phyloP scores from a whole-genome alignment of 2,329 filamentous ascomycete genomes.

The Cordyceps tenuipes region DNA sequence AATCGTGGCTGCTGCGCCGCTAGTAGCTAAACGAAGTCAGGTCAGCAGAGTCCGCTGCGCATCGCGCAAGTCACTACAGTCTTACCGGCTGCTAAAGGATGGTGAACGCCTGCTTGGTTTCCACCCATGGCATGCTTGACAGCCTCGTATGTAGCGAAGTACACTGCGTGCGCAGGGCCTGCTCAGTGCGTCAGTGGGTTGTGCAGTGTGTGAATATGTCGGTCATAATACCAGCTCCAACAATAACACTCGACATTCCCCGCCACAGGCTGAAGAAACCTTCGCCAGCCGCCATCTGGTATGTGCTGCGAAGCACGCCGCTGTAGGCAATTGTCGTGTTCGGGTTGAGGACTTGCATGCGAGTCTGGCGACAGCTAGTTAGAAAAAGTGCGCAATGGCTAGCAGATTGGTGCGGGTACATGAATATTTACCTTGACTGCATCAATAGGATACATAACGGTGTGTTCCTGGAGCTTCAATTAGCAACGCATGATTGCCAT shows the following conservation, averaged over 20 bases:
- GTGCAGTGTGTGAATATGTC: background rate
- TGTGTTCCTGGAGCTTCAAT: constrained; percentile 64
- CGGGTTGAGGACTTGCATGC: constrained; percentile 94
- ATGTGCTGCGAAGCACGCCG: constrained; percentile 84
- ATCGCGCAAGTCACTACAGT: background rate
- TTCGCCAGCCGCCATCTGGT: constrained; percentile 84
- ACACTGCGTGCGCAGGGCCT: constrained; percentile 96
- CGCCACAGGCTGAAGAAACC: constrained; percentile 90
- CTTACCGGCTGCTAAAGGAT: constrained; percentile 83
- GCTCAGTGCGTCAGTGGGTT: constrained; percentile 17
- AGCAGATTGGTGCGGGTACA: constrained; percentile 10
- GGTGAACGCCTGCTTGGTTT: constrained; percentile 78
- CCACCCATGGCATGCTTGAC: constrained; percentile 95
- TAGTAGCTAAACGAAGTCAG: constrained; percentile 57
- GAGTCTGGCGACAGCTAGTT: constrained; percentile 56
- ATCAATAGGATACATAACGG: constrained; percentile 98
- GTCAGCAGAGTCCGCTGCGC: background rate
- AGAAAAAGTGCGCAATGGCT: constrained; percentile 9
- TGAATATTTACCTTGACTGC: constrained; percentile 69
- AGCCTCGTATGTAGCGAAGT: constrained; percentile 96
- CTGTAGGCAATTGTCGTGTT: constrained; percentile 73
- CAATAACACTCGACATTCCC: constrained; percentile 90
- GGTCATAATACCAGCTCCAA: constrained; percentile 72
- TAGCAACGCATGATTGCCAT: background rate
- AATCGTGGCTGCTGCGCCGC: constrained; percentile 90